Percentiles rank a stretch among this genome's conserved stretches.
Conservation (phyloP, 192 early-diverging fungal species). For the Coemansia sp. region DNA sequence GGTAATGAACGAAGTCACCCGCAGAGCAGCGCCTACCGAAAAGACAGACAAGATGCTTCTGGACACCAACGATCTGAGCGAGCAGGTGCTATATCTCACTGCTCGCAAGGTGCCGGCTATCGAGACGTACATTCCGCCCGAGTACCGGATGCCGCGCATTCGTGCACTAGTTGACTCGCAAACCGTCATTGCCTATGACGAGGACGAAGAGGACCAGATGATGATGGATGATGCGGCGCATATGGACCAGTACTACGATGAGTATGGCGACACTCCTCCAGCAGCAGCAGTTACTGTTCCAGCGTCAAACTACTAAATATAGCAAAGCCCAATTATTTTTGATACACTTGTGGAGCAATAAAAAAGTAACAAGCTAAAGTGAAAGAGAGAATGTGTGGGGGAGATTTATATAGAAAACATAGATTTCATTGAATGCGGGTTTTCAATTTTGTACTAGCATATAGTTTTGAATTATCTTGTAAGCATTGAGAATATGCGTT, state of each 20-base stretch:
- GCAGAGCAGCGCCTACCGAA: slow-evolving; percentile 79
- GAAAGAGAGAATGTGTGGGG: too few relatives aligned
- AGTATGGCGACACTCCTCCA: neutral
- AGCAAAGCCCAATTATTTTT: too few relatives aligned
- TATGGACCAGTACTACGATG: slow-evolving; percentile 10
- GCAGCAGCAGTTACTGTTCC: neutral
- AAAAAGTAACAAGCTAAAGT: too few relatives aligned
- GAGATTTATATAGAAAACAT: too few relatives aligned
- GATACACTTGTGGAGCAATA: too few relatives aligned
- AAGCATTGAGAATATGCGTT: neutral
- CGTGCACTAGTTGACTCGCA: slow-evolving; percentile 49
- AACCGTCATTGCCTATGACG: slow-evolving; percentile 47
- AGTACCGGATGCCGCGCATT: slow-evolving; percentile 55
- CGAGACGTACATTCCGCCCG: slow-evolving; percentile 71
- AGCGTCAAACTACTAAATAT: neutral
- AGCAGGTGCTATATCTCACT: slow-evolving; percentile 61
- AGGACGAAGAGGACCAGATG: slow-evolving; percentile 20
- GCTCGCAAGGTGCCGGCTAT: slow-evolving; percentile 63
- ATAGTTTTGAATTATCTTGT: neutral
- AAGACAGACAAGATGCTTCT: slow-evolving; percentile 86
- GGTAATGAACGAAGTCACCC: slow-evolving; percentile 78
- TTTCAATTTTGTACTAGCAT: too few relatives aligned
- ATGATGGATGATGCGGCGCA: slow-evolving; percentile 1
- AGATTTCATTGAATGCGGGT: too few relatives aligned
- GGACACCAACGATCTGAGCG: slow-evolving; percentile 69